A percentile compares a stretch with the other conserved stretches of the same genome.
These are phyloP conservation scores for Diophrys sp. DNA, from an alignment of 73 alveolate species.

Conservation along the genomic window DNA sequence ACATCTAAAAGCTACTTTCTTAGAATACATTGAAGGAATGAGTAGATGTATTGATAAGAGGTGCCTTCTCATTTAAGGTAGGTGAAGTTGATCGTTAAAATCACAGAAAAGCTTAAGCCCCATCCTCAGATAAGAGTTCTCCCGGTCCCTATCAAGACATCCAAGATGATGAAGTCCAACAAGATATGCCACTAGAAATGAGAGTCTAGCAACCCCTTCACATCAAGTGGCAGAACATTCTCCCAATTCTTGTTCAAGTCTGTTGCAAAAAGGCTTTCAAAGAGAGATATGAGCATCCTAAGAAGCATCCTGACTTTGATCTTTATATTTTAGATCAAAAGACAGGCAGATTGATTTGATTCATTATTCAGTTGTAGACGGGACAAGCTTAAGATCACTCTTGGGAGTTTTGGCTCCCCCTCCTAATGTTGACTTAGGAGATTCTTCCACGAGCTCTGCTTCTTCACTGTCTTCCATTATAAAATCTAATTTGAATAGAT, in stretches of 20 bases:
- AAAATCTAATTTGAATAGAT: neutral
- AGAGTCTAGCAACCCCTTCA: neutral
- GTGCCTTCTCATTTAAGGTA: no score
- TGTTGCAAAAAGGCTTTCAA: slow-evolving; percentile 4
- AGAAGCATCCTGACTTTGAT: neutral
- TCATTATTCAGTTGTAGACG: no score
- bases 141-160: neutral
- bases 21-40: slow-evolving; percentile 52
- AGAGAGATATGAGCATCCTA: slow-evolving; percentile 1
- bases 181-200: neutral
- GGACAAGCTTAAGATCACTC: no score
- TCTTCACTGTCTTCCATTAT: no score
- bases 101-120: no score
- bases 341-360: neutral
- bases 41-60: slow-evolving; percentile 40
- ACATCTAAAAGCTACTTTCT: slow-evolving; percentile 29
- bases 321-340: neutral
- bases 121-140: no score
- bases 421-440: no score
- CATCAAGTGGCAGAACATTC: neutral
- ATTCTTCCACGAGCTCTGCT: no score
- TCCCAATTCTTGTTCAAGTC: neutral
- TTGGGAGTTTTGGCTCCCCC: no score
- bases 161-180: neutral
- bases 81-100: no score